Evolutionary conservation across 2,329 filamentous ascomycete genomes (phyloP), one percentile per base, ranked within the genome.

Genomic region (Pseudogymnoascus sp.): DNA sequence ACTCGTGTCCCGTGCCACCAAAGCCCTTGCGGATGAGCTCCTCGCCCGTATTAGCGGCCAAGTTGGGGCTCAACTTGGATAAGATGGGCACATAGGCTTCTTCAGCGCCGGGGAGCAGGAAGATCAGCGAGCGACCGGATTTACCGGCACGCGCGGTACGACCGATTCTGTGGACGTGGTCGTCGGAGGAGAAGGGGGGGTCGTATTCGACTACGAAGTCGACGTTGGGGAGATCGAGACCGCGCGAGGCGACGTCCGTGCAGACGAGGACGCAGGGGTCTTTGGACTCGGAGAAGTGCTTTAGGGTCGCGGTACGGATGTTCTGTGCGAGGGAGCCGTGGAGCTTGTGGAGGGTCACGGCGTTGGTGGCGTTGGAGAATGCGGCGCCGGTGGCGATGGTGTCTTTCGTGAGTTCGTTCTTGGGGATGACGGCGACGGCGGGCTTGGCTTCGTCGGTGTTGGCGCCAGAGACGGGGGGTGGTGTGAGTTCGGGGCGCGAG

Each of bases 171-270:
- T 99, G 95, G 6, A 97, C 83, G 74, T 99, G 95, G 74, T 99
- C 95, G 66, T 93, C 90, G 23, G 91, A 87, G 73, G 89, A 91
- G 76, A 97, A 97, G 2, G 95, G 91, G 0, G 95, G 93, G 73
- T 99, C 95, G 73, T 96, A 97, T 75, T 99, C 95, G 64, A 99
- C 84, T 60, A 99, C 92, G 18, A 97, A 82, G 74, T 99, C 95
- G 61, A 99, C 91, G 61, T 95, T 93, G 0, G 93, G 93, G 14
- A 99, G 85, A 79, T 99, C 95, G 45, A 99, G 86, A 78, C 95
- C 95, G 72, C 95, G 91, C 18, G 95, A 95, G 11, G 95, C 91
- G 61, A 99, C 95, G 72, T 99, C 95, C 1, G 95, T 99, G 69
- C 93, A 96, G 67, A 99, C 84, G 14, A 99, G 83, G 3, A 99